Evolutionary conservation across 768 basidiomycete species (phyloP).

Genomic region (Tylopilus subfusipes): DNA sequence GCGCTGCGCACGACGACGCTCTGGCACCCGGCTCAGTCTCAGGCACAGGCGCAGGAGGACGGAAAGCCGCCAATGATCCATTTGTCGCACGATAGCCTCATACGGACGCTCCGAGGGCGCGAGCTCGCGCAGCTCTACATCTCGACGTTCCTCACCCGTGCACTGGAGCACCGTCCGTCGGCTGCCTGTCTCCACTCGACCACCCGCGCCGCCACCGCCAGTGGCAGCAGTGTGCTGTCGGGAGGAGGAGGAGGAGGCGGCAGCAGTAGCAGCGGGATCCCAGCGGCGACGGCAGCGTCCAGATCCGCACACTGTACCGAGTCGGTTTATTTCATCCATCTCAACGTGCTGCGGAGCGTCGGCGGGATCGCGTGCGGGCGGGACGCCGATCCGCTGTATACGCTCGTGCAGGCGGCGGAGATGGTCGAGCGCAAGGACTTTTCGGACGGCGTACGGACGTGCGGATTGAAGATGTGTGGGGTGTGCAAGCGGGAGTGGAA

Average conservation of each 20-base stretch:
- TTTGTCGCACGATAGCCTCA: constrained; percentile 40
- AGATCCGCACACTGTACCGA: constrained; percentile 48
- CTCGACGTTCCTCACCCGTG: constrained; percentile 53
- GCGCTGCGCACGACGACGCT: not conserved
- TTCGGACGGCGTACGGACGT: constrained; percentile 53
- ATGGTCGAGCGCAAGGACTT: constrained; percentile 73
- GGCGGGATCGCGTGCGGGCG: constrained; percentile 69
- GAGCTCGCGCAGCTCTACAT: constrained; percentile 62
- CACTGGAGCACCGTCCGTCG: constrained; percentile 53
- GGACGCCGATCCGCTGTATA: constrained; percentile 71
- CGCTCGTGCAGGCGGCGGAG: constrained; percentile 62
- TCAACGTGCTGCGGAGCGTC: constrained; percentile 67
- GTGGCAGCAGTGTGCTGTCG: not conserved
- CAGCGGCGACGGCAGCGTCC: not conserved
- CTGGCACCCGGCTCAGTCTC: not conserved
- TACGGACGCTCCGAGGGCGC: constrained; percentile 55
- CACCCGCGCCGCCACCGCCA: constrained; percentile 15
- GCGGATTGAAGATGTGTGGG: constrained; percentile 53
- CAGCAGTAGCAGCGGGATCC: not conserved
- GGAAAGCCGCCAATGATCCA: constrained; percentile 12
- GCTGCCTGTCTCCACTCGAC: constrained; percentile 46
- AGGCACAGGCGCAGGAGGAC: not conserved
- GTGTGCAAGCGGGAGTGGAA: constrained; percentile 49
- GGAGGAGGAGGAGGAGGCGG: too few species aligned
- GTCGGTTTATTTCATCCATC: constrained; percentile 72